Base-by-base conservation (phyloP, 2,329 filamentous ascomycete species). In the Tolypocladium nubicola region DNA sequence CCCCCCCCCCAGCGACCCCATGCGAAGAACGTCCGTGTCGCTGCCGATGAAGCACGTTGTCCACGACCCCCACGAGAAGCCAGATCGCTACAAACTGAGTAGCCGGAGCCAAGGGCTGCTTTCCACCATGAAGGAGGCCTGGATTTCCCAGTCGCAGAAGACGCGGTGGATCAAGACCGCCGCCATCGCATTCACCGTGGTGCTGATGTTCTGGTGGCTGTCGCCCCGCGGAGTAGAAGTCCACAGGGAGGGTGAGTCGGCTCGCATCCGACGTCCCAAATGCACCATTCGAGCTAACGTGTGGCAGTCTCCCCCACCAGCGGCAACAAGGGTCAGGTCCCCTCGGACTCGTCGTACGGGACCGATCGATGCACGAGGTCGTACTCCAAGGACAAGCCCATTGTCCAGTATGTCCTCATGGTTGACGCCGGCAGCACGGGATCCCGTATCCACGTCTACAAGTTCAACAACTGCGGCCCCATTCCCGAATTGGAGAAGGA, bases 391-490 rank as follows among this genome's bases (percentile, higher is more conserved):
- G 87, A 90, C 63, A 97, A 97, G 77, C 93, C 94, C 54, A 84
- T 99, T 63, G 87, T 97, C 61, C 94, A 99, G 71, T 99, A 97
- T 76, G 95, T 94, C 60, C 83, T 97, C 68, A 99, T 99, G 94
- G 90, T 99, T 68, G 94, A 99, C 74, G 94, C 94, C 53, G 94
- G 94, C 66, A 97, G 92, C 78, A 97, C 94, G 56, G 94, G 94
- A 60, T 97, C 94, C 60, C 88, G 94, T 66, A 97, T 99, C 70
- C 95, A 99, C 77, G 91, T 97, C 59, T 99, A 97, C 81, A 89
- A 91, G 70, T 99, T 97, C 83, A 97, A 97, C 80, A 97, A 97
- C 78, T 99, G 93, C 76, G 94, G 92, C 14, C 76, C 90, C 9
- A 92, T 92, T n/a, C 94, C 94, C 33, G 92, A 97, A 75, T 83